A percentile compares a stretch with the other conserved stretches of the same genome.
Conservation (phyloP, 805 yeast genomes). For the Saturnispora halmiae region DNA sequence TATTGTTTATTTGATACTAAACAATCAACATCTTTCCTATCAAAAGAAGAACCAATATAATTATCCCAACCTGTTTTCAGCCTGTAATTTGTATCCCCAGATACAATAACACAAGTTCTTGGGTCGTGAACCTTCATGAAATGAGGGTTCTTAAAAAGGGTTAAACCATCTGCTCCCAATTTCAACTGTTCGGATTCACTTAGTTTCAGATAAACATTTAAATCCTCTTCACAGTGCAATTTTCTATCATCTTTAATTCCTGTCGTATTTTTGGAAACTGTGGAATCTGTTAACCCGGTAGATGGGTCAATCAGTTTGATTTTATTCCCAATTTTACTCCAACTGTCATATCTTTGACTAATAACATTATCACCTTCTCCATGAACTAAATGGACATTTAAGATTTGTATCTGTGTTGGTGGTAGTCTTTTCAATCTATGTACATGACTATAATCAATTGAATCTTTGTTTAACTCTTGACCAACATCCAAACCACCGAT, state of each 20-base stretch:
- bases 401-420: constrained; percentile 29
- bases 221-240: constrained; percentile 3
- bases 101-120: constrained; percentile 25
- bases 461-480: neutral
- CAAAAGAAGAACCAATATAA: constrained; percentile 8
- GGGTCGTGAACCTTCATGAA: constrained; percentile 6
- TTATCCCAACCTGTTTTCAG: constrained; percentile 18
- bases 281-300: constrained; percentile 7
- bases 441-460: neutral
- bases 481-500: constrained; percentile 26
- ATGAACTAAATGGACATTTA: constrained; percentile 48
- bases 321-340: constrained; percentile 14
- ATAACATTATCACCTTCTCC: constrained; percentile 29
- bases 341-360: constrained; percentile 13
- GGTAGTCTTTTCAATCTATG: constrained; percentile 13
- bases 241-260: constrained; percentile 5
- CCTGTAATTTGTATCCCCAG: constrained; percentile 52
- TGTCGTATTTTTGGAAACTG: constrained; percentile 3
- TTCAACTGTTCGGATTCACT: constrained; percentile 6
- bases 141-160: neutral
- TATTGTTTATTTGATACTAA: constrained; percentile 21
- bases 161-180: neutral
- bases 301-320: constrained; percentile 13
- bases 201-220: constrained; percentile 1
- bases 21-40: constrained; percentile 7